Percentiles rank a stretch among this genome's conserved stretches.
Evolutionary conservation across 2,329 filamentous ascomycete genomes (phyloP).

Genomic region (Rachicladosporium sp.): DNA sequence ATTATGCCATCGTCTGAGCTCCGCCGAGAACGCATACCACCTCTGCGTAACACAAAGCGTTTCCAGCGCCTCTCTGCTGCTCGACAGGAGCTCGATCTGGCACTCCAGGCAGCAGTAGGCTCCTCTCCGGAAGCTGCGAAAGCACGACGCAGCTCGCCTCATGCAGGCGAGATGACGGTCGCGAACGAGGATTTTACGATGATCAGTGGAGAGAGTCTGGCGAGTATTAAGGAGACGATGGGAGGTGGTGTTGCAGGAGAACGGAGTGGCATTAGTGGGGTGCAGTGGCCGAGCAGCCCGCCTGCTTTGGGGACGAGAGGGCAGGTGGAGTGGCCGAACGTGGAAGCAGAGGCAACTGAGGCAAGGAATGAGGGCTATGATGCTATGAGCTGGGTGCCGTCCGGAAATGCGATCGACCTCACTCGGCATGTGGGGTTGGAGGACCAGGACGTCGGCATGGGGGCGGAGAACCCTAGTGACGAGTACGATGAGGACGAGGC

Average conservation of each 20-base stretch:
- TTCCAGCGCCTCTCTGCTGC: conserved; percentile 16
- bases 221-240: conserved; percentile 15
- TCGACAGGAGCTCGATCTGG: conserved; percentile 20
- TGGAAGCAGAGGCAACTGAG: conserved; percentile 5
- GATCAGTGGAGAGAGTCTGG: conserved; percentile 36
- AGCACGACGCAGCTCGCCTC: neutral
- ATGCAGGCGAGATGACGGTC: conserved; percentile 32
- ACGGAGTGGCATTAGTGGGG: too few relatives aligned
- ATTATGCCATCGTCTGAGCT: conserved; percentile 3
- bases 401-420: conserved; percentile 1
- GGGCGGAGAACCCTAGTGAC: conserved; percentile 2
- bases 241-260: too few relatives aligned
- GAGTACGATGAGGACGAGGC: conserved; percentile 7
- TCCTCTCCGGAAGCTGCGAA: neutral
- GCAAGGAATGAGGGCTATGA: conserved; percentile 8
- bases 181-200: conserved; percentile 40
- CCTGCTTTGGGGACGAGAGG: too few relatives aligned
- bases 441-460: conserved; percentile 12
- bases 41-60: conserved; percentile 8
- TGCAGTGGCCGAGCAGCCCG: too few relatives aligned
- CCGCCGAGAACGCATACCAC: conserved; percentile 2
- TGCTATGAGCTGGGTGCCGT: conserved; percentile 17
- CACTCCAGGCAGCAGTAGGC: conserved; percentile 20
- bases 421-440: conserved; percentile 6
- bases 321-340: conserved; percentile 11